Evolutionary conservation across 2,329 filamentous ascomycete species (phyloP), one percentile per base, ranked within the genome.

Genomic region (Magnaporthiopsis incrustans): DNA sequence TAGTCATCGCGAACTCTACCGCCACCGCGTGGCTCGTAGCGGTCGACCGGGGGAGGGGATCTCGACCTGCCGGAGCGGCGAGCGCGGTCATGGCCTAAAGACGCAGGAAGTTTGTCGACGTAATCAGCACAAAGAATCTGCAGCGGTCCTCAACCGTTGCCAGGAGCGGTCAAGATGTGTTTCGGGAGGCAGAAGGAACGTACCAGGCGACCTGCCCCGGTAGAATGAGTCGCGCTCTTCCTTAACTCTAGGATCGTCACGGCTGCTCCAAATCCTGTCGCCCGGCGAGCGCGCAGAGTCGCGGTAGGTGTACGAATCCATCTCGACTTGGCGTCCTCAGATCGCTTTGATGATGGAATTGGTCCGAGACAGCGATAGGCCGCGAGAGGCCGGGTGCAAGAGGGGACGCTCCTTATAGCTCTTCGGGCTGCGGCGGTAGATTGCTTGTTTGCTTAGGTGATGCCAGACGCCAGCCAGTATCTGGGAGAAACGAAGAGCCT

Each of bases 11-110:
- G 44, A 53, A 53, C 44, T 69, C 90, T 83, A 27, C 77, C 76
- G 32, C 89, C 85, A 61, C 75, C 73, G 63, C 88, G 82, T 27
- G 90, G 90, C 71, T 93, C 89, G 72, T 94, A 94, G 64, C 90
- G 83, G 71, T 94, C 90, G 65, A 92, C 86, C 18, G 84, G 79
- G 26, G 78, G 78, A 3, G 90, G 90, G 0, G 90, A 94, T 64
- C 90, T 86, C 38, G 89, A 92, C 26, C 82, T 78, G 67, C 89
- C 81, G 63, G 81, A 80, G 57, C 87, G 88, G 61, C 84, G 80
- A 62, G 67, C 72, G 64, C 85, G 81, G 25, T 89, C 86, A 67
- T 79, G 79, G 61, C 81, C 85, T 87, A 67, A 61, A 65, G 30
- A 11, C 3, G 18, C 38, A 53, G 2, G 6, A 14, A 8, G 12